Conservation (phyloP, 495 filamentous ascomycete genomes). For the Xylaria acuta region DNA sequence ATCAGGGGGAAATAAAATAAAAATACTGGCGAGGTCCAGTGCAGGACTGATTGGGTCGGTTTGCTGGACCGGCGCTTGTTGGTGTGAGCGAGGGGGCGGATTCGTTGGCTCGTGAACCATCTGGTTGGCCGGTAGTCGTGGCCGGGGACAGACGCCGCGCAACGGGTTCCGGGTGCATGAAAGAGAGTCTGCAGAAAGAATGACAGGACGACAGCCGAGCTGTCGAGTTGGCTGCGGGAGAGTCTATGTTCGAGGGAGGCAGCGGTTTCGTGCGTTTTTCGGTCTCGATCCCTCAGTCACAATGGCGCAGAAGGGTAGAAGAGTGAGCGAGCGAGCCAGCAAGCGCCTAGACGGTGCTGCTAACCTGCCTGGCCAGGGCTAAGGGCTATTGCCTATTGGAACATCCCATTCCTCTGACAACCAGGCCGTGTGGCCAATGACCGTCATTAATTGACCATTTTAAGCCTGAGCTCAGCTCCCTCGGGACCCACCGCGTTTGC, state of each 20-base stretch:
- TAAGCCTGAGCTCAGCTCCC: conserved; percentile 34
- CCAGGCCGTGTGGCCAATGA: conserved; percentile 22
- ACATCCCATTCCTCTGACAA: conserved; percentile 30
- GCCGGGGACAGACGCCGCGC: conserved; percentile 1
- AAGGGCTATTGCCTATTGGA: conserved; percentile 16
- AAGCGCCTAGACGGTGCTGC: conserved; percentile 7
- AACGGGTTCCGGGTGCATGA: conserved; percentile 3
- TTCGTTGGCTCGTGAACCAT: conserved; percentile 25
- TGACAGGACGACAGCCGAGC: conserved; percentile 3
- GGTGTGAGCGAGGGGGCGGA: conserved; percentile 37
- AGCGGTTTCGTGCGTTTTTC: neutral
- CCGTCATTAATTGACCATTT: conserved; percentile 27
- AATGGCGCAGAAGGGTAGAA: conserved; percentile 8
- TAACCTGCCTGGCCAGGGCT: conserved; percentile 2
- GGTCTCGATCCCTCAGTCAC: conserved; percentile 10
- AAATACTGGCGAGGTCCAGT: conserved; percentile 24
- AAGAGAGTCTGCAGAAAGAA: conserved; percentile 15
- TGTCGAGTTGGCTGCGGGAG: conserved; percentile 14
- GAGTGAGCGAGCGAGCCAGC: conserved; percentile 6
- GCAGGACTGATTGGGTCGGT: conserved; percentile 40
- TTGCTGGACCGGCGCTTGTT: conserved; percentile 46
- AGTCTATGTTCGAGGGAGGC: conserved; percentile 5
- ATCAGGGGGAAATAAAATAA: conserved; percentile 22
- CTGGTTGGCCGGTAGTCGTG: conserved; percentile 19
- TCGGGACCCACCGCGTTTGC: neutral